Base-by-base conservation (phyloP, 441 rosid species). In the Populus hybrid region DNA sequence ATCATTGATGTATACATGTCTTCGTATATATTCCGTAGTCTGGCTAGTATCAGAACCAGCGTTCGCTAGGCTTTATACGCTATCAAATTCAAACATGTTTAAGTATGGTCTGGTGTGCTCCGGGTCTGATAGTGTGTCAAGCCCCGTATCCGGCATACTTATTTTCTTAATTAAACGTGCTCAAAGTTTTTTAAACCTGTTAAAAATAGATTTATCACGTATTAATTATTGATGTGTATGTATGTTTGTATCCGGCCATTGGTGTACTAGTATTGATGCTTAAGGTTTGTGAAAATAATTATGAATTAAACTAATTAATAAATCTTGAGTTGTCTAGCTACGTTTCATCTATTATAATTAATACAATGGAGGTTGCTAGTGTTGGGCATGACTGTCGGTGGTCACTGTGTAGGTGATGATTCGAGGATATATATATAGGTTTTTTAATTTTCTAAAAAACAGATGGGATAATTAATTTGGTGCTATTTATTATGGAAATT, bases 41-140 rank as follows among this genome's bases (percentile, higher is more conserved):
- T 34, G 7, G 35, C 1, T 34, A 34, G 7, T 6, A 5, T 34
- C 35, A 34, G 35, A 34, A 6, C 7, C 35, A 34, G 7, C 0
- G 6, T 34, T 34, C 0, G 0, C 1, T 5, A 6, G 6, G 6
- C 35, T 34, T 34, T 34, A 34, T 0, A 34, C 36, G 7, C 0
- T 34, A 34, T 34, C 36, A 6, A 34, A 32, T 5, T 5, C 34
- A 32, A 32, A 32, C 34, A 5, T 5, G 0, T 32, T 5, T 32
- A 5, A 0, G 1, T 32, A 6, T 3, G 34, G 6, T 0, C 34
- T 1, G 0, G 34, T 32, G 0, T 32, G 0, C 30, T 5, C 34
- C 5, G 1, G 34, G 34, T 1, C 0, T 5, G 34, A 1, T 5
- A 5, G 34, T 3, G 0, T 5, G 6, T 5, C 6, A 32, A 32